phyloP scores from a whole-genome alignment of 2,329 filamentous ascomycete species.

The Microcyclospora pomicola region DNA sequence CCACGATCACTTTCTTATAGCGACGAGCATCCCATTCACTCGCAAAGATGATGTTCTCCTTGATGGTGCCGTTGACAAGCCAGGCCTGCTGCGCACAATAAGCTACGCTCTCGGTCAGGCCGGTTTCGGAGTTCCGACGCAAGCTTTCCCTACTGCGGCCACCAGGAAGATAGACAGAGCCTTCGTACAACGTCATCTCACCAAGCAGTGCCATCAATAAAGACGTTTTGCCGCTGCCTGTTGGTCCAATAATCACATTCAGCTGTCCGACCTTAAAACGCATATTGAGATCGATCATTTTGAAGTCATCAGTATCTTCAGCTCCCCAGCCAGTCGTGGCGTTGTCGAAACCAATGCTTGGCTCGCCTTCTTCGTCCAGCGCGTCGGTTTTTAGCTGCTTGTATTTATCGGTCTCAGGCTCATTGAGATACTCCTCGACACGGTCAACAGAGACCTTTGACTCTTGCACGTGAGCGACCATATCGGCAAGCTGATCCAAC shows the following conservation, averaged over 20 bases:
- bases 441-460: constrained; percentile 93
- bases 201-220: constrained; percentile 89
- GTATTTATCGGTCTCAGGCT: constrained; percentile 95
- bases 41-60: constrained; percentile 89
- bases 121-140: constrained; percentile 65
- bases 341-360: constrained; percentile 70
- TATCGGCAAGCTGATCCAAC: constrained; percentile 89
- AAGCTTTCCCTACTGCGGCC: constrained; percentile 77
- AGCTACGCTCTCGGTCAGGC: constrained; percentile 78
- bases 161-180: constrained; percentile 72
- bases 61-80: constrained; percentile 91
- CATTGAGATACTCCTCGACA: constrained; percentile 83
- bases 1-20: constrained; percentile 77
- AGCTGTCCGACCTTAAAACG: constrained; percentile 74
- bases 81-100: constrained; percentile 96
- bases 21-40: constrained; percentile 65
- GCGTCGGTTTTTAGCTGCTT: constrained; percentile 62
- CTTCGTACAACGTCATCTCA: constrained; percentile 80
- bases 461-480: constrained; percentile 97
- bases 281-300: constrained; percentile 69
- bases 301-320: constrained; percentile 39
- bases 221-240: constrained; percentile 90
- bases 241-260: constrained; percentile 86
- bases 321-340: constrained; percentile 84
- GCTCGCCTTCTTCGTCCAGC: constrained; percentile 52